Evolutionary conservation across 1,284 basidiomycete genomes (phyloP).

Genomic region (Coniophora puteana): DNA sequence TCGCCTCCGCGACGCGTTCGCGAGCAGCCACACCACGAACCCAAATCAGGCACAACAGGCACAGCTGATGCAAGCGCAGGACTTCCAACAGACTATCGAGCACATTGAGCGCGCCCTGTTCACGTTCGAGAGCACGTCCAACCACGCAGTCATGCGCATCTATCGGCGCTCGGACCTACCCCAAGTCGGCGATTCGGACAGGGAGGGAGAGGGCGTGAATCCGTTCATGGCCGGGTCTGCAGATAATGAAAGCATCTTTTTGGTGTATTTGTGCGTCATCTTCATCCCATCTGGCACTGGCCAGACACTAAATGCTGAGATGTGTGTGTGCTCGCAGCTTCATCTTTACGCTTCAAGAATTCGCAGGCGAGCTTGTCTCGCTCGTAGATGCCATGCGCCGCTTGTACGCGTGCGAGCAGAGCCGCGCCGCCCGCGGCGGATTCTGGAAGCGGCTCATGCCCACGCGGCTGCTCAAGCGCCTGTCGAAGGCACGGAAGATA

Average conservation of each 20-base stretch:
- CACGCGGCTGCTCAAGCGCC: too few relatives aligned
- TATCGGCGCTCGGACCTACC: slow-evolving; percentile 62
- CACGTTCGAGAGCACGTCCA: slow-evolving; percentile 79
- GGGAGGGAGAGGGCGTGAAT: too few relatives aligned
- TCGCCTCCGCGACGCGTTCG: slow-evolving; percentile 62
- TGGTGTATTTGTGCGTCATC: slow-evolving; percentile 82
- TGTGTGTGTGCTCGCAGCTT: slow-evolving; percentile 50
- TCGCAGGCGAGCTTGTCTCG: slow-evolving; percentile 76
- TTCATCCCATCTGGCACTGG: background rate
- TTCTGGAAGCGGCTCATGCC: too few relatives aligned
- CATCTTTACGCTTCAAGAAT: slow-evolving; percentile 92
- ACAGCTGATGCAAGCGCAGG: slow-evolving; percentile 40
- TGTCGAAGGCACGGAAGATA: too few relatives aligned
- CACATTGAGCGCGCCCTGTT: slow-evolving; percentile 67
- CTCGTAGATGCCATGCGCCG: slow-evolving; percentile 80
- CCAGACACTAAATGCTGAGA: background rate
- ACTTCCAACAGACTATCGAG: slow-evolving; percentile 62
- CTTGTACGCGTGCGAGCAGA: slow-evolving; percentile 62
- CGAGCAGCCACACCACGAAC: slow-evolving; percentile 27
- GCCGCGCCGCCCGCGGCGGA: slow-evolving; percentile 35
- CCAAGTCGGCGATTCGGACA: too few relatives aligned
- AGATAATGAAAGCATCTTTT: slow-evolving; percentile 70
- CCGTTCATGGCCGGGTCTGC: slow-evolving; percentile 32
- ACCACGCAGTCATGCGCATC: slow-evolving; percentile 74
- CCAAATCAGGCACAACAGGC: slow-evolving; percentile 18